Percentiles rank a stretch among this genome's conserved stretches.
Conservation (phyloP, 108 stramenopile species). For the Skeletonema grethae region DNA sequence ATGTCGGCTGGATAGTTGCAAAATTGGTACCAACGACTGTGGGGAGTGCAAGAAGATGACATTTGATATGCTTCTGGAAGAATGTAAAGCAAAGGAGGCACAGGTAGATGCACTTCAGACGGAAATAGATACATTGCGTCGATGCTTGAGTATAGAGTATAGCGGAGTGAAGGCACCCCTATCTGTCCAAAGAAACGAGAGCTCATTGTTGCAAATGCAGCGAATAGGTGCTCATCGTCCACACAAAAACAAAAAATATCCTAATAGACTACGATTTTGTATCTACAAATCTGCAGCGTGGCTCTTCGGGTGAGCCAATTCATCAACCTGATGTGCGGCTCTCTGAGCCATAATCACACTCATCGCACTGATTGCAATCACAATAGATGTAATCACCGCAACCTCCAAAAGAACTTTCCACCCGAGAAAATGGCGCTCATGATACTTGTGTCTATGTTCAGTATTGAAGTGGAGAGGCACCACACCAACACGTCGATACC, state of each 20-base stretch:
- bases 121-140: too few relatives aligned
- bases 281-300: neutral
- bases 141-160: too few relatives aligned
- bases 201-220: too few relatives aligned
- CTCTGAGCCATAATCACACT: slow-evolving; percentile 84
- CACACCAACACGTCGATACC: slow-evolving; percentile 82
- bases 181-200: too few relatives aligned
- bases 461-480: slow-evolving; percentile 91
- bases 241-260: too few relatives aligned
- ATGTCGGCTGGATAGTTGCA: neutral
- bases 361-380: slow-evolving; percentile 61
- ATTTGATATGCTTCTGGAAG: neutral
- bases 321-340: slow-evolving; percentile 42
- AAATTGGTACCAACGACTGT: neutral
- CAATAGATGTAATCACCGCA: slow-evolving; percentile 57
- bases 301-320: slow-evolving; percentile 16
- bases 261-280: too few relatives aligned
- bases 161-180: too few relatives aligned
- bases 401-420: slow-evolving; percentile 77
- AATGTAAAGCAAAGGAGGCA: neutral
- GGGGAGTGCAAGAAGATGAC: neutral
- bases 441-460: slow-evolving; percentile 78
- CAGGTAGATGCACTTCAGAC: neutral
- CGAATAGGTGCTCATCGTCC: too few relatives aligned
- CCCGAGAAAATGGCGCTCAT: slow-evolving; percentile 70